Conservation (phyloP, 805 yeast genomes). For the Candida koratica region DNA sequence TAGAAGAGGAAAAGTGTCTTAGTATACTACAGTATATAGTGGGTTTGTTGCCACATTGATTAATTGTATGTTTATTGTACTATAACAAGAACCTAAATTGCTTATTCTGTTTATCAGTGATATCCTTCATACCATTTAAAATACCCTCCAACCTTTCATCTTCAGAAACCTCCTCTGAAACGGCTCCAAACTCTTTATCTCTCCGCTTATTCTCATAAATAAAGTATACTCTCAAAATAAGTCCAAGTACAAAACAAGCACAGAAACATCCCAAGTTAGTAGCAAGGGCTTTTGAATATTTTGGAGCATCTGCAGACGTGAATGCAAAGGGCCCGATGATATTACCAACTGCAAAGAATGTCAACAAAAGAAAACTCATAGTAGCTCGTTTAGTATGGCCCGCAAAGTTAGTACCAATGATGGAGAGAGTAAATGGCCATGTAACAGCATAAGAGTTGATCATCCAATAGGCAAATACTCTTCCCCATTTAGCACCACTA, state of each 20-base stretch:
- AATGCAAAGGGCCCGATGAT: conserved; percentile 54
- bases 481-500: too few species aligned
- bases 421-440: background rate
- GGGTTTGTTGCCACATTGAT: too few species aligned
- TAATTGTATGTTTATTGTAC: too few species aligned
- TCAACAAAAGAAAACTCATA: conserved; percentile 40
- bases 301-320: conserved; percentile 38
- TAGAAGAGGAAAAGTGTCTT: conserved; percentile 53
- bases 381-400: conserved; percentile 56
- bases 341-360: conserved; percentile 53
- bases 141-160: conserved; percentile 23
- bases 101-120: conserved; percentile 53
- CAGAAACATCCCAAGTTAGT: conserved; percentile 27
- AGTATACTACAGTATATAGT: too few species aligned
- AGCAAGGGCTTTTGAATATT: conserved; percentile 37
- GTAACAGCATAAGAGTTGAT: too few species aligned
- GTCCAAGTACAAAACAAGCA: conserved; percentile 23
- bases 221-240: conserved; percentile 24
- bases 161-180: conserved; percentile 44
- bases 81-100: conserved; percentile 53
- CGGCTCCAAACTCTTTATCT: conserved; percentile 22
- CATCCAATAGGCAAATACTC: background rate
- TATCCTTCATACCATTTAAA: conserved; percentile 47
- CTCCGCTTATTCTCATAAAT: conserved; percentile 34
- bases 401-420: conserved; percentile 45